Conservation (phyloP, 495 filamentous ascomycete genomes). For the Neurospora sublineolata region DNA sequence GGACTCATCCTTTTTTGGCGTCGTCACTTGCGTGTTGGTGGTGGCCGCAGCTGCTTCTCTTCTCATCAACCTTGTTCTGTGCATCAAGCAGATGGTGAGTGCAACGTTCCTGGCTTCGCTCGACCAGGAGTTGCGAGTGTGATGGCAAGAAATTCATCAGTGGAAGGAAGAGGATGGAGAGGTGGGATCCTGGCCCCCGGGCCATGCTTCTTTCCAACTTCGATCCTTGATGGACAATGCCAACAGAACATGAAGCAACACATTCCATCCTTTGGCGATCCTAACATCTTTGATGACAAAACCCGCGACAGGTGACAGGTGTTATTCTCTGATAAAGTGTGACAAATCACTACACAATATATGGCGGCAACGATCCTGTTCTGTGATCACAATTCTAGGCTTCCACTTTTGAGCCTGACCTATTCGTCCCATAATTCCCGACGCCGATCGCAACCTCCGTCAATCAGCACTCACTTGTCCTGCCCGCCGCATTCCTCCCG, state of each 20-base stretch:
- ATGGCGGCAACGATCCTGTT: background rate
- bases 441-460: background rate
- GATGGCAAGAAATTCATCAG: background rate
- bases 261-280: background rate
- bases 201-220: background rate
- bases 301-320: background rate
- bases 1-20: slow-evolving; percentile 3
- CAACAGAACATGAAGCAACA: background rate
- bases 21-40: slow-evolving; percentile 3
- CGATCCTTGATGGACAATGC: background rate
- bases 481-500: background rate
- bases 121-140: background rate
- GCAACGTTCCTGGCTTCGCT: background rate
- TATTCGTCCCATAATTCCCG: background rate
- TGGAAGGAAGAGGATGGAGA: background rate
- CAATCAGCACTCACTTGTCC: background rate
- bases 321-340: background rate
- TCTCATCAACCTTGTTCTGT: background rate
- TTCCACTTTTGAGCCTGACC: background rate
- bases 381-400: background rate
- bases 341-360: background rate
- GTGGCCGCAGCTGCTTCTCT: background rate
- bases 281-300: background rate
- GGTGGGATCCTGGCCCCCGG: background rate
- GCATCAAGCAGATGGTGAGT: background rate